Conservation (phyloP, 306 rosid genomes). For the Alnus rubra region DNA sequence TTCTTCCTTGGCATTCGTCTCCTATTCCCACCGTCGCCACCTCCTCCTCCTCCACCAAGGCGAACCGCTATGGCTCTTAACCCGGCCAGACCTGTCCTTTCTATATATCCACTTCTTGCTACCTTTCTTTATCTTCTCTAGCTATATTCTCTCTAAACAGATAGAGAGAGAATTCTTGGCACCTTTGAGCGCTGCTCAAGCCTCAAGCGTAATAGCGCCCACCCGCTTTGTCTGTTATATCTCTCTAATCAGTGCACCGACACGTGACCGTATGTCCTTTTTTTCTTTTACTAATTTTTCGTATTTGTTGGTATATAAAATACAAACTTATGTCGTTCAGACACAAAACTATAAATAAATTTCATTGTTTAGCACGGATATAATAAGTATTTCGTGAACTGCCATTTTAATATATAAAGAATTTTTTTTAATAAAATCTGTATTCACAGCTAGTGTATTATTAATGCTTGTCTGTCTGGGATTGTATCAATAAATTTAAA, state of each 20-base stretch:
- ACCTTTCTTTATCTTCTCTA: neutral
- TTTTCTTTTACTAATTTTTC: neutral
- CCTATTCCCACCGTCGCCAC: slow-evolving; percentile 19
- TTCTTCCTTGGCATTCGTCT: slow-evolving; percentile 32
- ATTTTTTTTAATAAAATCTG: too few relatives aligned
- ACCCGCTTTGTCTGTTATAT: neutral
- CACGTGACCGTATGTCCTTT: slow-evolving; percentile 25
- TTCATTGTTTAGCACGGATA: too few relatives aligned
- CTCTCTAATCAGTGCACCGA: slow-evolving; percentile 28
- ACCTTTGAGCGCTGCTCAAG: neutral
- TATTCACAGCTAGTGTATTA: too few relatives aligned
- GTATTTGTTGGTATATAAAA: neutral
- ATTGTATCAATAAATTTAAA: too few relatives aligned
- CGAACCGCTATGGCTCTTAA: slow-evolving; percentile 40
- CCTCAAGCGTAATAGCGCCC: neutral
- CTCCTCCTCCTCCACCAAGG: slow-evolving; percentile 1
- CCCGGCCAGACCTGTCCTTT: slow-evolving; percentile 57
- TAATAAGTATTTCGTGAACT: too few relatives aligned
- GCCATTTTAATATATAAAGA: too few relatives aligned
- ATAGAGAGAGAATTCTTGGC: neutral
- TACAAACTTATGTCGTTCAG: too few relatives aligned
- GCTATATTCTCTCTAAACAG: neutral
- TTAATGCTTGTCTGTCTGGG: too few relatives aligned
- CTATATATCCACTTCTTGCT: neutral
- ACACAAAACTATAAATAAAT: too few relatives aligned